A percentile compares a stretch with the other conserved stretches of the same genome.
Evolutionary conservation across 1,284 basidiomycete species (phyloP).

Genomic region (Cronartium quercuum): DNA sequence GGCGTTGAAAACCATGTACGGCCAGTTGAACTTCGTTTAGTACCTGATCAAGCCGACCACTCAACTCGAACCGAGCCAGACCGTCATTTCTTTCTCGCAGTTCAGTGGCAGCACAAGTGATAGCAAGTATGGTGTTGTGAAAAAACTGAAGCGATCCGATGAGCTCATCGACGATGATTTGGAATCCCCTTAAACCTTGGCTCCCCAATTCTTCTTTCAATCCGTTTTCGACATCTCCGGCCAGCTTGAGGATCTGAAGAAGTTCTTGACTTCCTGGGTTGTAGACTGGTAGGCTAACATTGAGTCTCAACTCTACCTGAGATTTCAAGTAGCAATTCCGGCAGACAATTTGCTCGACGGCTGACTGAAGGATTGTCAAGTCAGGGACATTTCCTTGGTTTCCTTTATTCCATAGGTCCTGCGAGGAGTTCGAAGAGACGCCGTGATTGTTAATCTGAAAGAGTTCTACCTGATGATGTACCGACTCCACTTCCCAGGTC

Average conservation of each 20-base stretch:
- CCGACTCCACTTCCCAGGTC: background rate
- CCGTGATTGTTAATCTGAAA: background rate
- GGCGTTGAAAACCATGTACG: too few species aligned
- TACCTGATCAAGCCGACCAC: too few species aligned
- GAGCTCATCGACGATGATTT: too few species aligned
- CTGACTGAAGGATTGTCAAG: background rate
- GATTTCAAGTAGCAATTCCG: background rate
- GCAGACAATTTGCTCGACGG: background rate
- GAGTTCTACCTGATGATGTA: background rate
- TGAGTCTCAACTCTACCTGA: background rate
- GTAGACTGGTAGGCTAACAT: background rate
- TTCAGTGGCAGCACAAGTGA: too few species aligned
- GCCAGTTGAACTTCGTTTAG: too few species aligned
- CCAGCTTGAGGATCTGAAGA: background rate
- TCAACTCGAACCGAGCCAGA: too few species aligned
- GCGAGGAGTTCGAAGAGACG: too few species aligned
- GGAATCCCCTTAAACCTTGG: too few species aligned
- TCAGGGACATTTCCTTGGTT: background rate
- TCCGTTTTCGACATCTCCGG: background rate
- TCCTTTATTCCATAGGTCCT: background rate
- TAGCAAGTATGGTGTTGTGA: too few species aligned
- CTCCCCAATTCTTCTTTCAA: background rate
- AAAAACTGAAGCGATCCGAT: too few species aligned
- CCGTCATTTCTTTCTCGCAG: too few species aligned
- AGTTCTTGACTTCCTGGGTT: background rate